These are phyloP conservation scores for Ogataea salicorniae DNA, from an alignment of 805 yeast species.

Conservation along the genomic window DNA sequence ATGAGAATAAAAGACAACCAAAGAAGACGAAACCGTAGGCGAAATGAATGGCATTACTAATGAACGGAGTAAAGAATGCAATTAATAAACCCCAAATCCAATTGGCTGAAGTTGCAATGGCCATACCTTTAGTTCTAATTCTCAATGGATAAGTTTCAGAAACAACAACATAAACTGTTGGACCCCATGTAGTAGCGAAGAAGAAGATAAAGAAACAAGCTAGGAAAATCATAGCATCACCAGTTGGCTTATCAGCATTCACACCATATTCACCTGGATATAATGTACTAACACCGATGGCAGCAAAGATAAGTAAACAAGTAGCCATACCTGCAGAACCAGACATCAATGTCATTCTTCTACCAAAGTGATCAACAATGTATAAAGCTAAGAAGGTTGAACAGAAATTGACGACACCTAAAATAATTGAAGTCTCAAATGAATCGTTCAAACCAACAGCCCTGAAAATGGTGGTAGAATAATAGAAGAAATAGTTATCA, in stretches of 20 bases:
- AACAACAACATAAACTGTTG: conserved; percentile 56
- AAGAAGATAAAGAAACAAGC: conserved; percentile 59
- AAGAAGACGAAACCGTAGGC: conserved; percentile 53
- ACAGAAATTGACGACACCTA: conserved; percentile 42
- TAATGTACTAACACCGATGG: conserved; percentile 51
- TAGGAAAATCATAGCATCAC: conserved; percentile 47
- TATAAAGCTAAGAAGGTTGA: conserved; percentile 50
- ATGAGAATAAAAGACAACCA: conserved; percentile 51
- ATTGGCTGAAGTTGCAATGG: conserved; percentile 64
- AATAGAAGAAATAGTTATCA: conserved; percentile 67
- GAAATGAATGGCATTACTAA: conserved; percentile 43
- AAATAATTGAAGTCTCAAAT: conserved; percentile 39
- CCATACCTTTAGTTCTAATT: conserved; percentile 63
- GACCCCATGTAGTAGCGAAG: conserved; percentile 78
- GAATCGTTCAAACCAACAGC: conserved; percentile 44
- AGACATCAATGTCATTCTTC: conserved; percentile 53
- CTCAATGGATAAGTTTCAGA: conserved; percentile 61
- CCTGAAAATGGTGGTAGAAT: conserved; percentile 58
- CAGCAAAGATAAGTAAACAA: conserved; percentile 55
- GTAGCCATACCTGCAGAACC: conserved; percentile 63
- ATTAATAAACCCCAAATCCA: conserved; percentile 71
- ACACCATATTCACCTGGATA: conserved; percentile 37
- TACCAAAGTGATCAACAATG: conserved; percentile 53
- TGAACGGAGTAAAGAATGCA: conserved; percentile 61
- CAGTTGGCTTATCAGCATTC: conserved; percentile 37